Percentiles rank a stretch among this genome's conserved stretches.
These are phyloP conservation scores for Beauveria sp. DNA, from an alignment of 2,329 filamentous ascomycete genomes.

Conservation along the genomic window DNA sequence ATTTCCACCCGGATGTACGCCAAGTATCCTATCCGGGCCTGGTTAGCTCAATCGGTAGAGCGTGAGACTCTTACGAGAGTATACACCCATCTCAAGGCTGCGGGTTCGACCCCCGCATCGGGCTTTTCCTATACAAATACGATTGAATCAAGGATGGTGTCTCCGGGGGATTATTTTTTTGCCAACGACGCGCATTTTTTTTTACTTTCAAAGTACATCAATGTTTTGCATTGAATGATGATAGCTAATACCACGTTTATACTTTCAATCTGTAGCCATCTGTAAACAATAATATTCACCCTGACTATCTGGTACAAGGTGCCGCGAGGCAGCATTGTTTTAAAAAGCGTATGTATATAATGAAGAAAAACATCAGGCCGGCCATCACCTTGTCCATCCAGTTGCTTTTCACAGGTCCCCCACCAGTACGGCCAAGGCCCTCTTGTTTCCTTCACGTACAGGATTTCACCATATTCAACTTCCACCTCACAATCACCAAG, in stretches of 20 bases:
- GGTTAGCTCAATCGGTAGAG: constrained; percentile 66
- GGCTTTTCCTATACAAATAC: constrained; percentile 27
- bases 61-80: constrained; percentile 55
- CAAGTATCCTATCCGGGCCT: neutral
- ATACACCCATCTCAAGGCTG: constrained; percentile 41
- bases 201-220: neutral
- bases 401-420: neutral
- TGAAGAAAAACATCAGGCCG: constrained; percentile 2
- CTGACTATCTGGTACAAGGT: constrained; percentile 24
- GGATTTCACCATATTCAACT: neutral
- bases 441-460: neutral
- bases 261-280: too few species aligned
- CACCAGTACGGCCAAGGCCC: neutral
- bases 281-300: neutral
- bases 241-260: too few species aligned
- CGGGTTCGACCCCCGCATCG: constrained; percentile 43
- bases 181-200: neutral
- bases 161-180: constrained; percentile 39
- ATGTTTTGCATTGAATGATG: too few species aligned
- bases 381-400: neutral
- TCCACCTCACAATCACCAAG: neutral
- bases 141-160: neutral
- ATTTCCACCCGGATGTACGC: too few species aligned
- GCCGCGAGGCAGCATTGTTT: constrained; percentile 43
- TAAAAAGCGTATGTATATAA: constrained; percentile 13